A percentile compares a stretch with the other conserved stretches of the same genome.
Evolutionary conservation across 768 basidiomycete genomes (phyloP).

Genomic region (Tricholoma terreum): DNA sequence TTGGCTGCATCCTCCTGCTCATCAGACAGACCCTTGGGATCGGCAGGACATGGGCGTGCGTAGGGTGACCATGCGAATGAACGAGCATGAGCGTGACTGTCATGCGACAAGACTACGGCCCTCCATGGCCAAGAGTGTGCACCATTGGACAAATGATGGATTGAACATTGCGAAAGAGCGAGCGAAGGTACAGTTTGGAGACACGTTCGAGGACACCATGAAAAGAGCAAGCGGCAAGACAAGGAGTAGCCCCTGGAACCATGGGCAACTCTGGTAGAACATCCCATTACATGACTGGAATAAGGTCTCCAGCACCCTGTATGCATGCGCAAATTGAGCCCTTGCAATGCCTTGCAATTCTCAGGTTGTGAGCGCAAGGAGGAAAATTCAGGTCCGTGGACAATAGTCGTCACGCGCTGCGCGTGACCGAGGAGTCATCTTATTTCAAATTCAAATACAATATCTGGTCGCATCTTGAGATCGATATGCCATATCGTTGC

Average conservation of each 20-base stretch:
- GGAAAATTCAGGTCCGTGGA: slow-evolving; percentile 10
- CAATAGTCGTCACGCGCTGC: slow-evolving; percentile 14
- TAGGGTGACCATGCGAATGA: slow-evolving; percentile 35
- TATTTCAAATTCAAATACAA: background rate
- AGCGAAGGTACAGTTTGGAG: background rate
- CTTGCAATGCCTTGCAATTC: slow-evolving; percentile 13
- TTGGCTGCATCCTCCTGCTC: slow-evolving; percentile 68
- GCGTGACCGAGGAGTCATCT: slow-evolving; percentile 6
- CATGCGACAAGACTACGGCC: background rate
- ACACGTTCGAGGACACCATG: background rate
- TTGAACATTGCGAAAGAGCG: background rate
- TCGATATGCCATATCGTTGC: no score
- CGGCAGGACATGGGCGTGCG: slow-evolving; percentile 25
- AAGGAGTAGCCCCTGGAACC: background rate
- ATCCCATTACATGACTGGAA: slow-evolving; percentile 40
- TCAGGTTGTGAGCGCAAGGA: slow-evolving; percentile 3
- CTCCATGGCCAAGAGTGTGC: background rate
- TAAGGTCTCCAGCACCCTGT: slow-evolving; percentile 29
- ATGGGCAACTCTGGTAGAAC: slow-evolving; percentile 13
- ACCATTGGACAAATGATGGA: background rate
- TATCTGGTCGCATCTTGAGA: slow-evolving; percentile 4
- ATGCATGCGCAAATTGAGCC: slow-evolving; percentile 41
- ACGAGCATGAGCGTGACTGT: slow-evolving; percentile 7
- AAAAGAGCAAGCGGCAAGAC: background rate
- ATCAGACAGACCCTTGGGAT: slow-evolving; percentile 31